Evolutionary conservation across 306 rosid genomes (phyloP).

Genomic region (Sophora flavescens): DNA sequence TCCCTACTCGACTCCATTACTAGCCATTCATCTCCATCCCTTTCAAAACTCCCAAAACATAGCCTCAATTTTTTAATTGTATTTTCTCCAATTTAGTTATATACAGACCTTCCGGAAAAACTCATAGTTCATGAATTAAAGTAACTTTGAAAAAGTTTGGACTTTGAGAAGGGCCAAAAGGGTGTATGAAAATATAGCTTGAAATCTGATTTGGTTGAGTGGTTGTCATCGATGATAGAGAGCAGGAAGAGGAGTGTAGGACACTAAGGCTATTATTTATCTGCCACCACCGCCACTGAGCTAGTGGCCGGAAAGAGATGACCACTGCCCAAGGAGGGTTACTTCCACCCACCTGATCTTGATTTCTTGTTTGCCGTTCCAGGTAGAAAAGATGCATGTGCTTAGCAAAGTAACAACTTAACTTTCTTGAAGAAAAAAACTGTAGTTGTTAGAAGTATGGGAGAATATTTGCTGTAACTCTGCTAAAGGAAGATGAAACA

Average conservation of each 20-base stretch:
- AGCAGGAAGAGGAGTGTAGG: conserved; percentile 57
- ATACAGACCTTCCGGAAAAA: conserved; percentile 24
- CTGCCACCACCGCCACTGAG: not conserved
- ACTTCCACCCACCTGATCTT: conserved; percentile 83
- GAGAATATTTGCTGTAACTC: not conserved
- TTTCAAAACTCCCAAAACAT: not conserved
- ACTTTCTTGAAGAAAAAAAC: not conserved
- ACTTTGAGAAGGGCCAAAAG: conserved; percentile 5
- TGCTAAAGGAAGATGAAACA: no score
- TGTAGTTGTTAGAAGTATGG: conserved; percentile 25
- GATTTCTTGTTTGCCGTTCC: conserved; percentile 62
- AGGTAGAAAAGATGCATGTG: conserved; percentile 61
- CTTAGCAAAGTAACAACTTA: conserved; percentile 31
- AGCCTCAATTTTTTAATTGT: not conserved
- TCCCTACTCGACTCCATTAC: no score
- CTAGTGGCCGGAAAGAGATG: conserved; percentile 45
- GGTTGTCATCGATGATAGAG: conserved; percentile 36
- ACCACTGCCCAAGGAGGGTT: conserved; percentile 68
- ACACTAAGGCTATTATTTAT: conserved; percentile 61
- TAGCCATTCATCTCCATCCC: no score
- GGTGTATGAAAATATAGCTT: conserved; percentile 43
- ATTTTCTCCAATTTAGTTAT: not conserved
- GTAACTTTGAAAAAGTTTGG: not conserved
- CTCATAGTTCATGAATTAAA: not conserved
- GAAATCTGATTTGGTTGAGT: conserved; percentile 18